A percentile compares a stretch with the other conserved stretches of the same genome.
Evolutionary conservation across 768 basidiomycete genomes (phyloP).

Genomic region (Agaricus blazei): DNA sequence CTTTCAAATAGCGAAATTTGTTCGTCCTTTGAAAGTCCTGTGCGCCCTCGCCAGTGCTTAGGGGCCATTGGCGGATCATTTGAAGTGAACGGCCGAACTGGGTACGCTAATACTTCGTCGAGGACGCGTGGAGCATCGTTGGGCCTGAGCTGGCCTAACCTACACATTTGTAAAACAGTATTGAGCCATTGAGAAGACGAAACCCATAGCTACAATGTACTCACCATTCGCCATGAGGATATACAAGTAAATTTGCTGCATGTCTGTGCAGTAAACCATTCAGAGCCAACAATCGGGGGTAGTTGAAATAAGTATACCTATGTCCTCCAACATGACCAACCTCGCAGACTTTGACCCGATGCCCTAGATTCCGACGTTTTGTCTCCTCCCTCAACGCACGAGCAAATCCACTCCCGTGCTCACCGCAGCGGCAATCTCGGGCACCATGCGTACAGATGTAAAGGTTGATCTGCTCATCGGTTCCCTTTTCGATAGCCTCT

Average conservation of each 20-base stretch:
- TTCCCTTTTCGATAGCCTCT: constrained; percentile 9
- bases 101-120: constrained; percentile 32
- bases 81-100: constrained; percentile 20
- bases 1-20: constrained; percentile 36
- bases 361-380: constrained; percentile 26
- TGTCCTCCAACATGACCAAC: constrained; percentile 83
- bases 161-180: constrained; percentile 17
- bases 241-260: constrained; percentile 66
- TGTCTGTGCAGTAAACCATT: constrained; percentile 33
- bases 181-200: not conserved
- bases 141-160: constrained; percentile 60
- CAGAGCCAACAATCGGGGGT: not conserved
- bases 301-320: constrained; percentile 45
- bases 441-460: constrained; percentile 79
- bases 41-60: constrained; percentile 65
- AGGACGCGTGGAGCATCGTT: constrained; percentile 53
- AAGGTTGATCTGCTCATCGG: constrained; percentile 31
- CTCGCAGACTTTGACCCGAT: constrained; percentile 48
- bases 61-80: constrained; percentile 34
- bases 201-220: constrained; percentile 14
- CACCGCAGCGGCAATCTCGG: constrained; percentile 77
- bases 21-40: constrained; percentile 57
- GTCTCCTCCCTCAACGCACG: constrained; percentile 51
- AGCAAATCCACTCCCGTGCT: constrained; percentile 54
- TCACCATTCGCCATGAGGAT: constrained; percentile 71